Evolutionary conservation across 2,329 filamentous ascomycete species (phyloP).

Genomic region (Penicillium digitatum): DNA sequence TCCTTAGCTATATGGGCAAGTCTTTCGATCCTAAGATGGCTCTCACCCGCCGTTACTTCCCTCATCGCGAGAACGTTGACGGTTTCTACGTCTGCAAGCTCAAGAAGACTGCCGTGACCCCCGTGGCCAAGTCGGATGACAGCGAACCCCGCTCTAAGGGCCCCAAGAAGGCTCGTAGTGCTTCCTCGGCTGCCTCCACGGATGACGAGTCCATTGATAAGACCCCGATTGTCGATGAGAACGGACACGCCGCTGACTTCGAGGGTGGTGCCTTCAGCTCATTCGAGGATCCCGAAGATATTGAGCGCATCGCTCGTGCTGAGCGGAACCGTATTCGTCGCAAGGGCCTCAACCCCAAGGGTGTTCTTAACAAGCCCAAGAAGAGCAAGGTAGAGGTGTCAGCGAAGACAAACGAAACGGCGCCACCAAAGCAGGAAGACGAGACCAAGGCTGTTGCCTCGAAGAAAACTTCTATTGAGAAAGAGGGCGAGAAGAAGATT

Average conservation of each 20-base stretch:
- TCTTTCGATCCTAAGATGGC: constrained; percentile 81
- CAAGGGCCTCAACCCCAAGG: constrained; percentile 69
- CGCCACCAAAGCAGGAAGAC: constrained; percentile 14
- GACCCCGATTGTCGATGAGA: constrained; percentile 58
- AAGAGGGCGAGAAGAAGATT: constrained; percentile 16
- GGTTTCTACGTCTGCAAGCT: constrained; percentile 98
- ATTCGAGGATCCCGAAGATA: constrained; percentile 71
- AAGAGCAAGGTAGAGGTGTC: constrained; percentile 28
- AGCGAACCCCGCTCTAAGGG: constrained; percentile 25
- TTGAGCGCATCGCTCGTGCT: constrained; percentile 67
- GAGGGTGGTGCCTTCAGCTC: constrained; percentile 61
- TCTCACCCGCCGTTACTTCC: constrained; percentile 80
- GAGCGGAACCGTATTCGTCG: constrained; percentile 69
- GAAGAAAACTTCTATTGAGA: constrained; percentile 9
- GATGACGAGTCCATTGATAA: constrained; percentile 59
- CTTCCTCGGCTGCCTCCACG: constrained; percentile 22
- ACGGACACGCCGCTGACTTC: constrained; percentile 27
- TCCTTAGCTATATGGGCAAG: constrained; percentile 87
- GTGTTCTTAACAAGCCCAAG: constrained; percentile 44
- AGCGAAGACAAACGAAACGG: constrained; percentile 6
- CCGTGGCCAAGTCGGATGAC: constrained; percentile 35
- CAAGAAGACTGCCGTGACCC: constrained; percentile 81
- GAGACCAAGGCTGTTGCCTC: constrained; percentile 13
- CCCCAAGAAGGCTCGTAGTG: constrained; percentile 17
- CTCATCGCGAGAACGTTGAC: constrained; percentile 90